Evolutionary conservation across 495 filamentous ascomycete species (phyloP).

Genomic region (Immersiella caudata): DNA sequence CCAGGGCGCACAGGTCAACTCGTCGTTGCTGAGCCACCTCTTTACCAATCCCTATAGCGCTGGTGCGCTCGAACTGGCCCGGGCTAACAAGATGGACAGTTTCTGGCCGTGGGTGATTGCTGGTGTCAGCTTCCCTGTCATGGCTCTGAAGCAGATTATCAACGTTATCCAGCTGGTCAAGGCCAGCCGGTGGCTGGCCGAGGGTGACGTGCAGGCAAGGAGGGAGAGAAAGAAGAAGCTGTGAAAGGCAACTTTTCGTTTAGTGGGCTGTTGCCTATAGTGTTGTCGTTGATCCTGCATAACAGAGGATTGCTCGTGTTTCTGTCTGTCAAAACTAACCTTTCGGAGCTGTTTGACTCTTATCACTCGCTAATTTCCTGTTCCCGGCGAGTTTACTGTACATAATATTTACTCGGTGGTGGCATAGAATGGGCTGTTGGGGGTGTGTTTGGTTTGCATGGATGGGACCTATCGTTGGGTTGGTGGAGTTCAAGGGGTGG

Average conservation of each 20-base stretch:
- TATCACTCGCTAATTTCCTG: neutral
- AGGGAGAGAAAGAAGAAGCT: slow-evolving; percentile 32
- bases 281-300: neutral
- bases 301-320: neutral
- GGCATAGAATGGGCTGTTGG: neutral
- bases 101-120: slow-evolving; percentile 86
- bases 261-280: neutral
- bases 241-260: neutral
- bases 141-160: slow-evolving; percentile 89
- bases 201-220: slow-evolving; percentile 72
- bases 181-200: slow-evolving; percentile 87
- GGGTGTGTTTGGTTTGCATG: neutral
- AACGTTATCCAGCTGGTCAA: slow-evolving; percentile 94
- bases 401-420: neutral
- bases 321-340: neutral
- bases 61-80: slow-evolving; percentile 85
- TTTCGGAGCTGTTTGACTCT: neutral
- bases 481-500: neutral
- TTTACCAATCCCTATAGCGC: slow-evolving; percentile 87
- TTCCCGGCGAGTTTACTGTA: neutral
- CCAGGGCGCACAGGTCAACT: slow-evolving; percentile 66
- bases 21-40: slow-evolving; percentile 62
- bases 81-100: slow-evolving; percentile 91
- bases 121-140: slow-evolving; percentile 78
- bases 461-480: neutral